Evolutionary conservation across 352 stramenopile species (phyloP), one percentile per base, ranked within the genome.

Genomic region (Chrysophaeum taylorii): DNA sequence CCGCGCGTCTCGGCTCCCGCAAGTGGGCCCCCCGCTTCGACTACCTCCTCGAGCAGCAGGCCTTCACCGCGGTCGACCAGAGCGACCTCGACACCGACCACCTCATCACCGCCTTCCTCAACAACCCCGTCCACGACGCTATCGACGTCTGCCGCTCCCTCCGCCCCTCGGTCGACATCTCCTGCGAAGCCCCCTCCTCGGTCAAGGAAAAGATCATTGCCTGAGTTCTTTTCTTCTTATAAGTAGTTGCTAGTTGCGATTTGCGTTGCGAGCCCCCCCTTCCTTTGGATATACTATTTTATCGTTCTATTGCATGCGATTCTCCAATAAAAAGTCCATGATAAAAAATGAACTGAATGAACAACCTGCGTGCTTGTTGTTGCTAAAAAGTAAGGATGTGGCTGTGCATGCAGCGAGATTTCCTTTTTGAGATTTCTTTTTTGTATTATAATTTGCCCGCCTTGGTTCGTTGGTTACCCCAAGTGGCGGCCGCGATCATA

Each of bases 21-120:
- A 98, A 98, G 85, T 98, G 93, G 93, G 93, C 92, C 33, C 93
- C 93, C 69, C 87, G 92, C 77, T 98, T 98, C 80, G 92, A 98
- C 83, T 98, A 98, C 88, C 94, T 97, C 75, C 83, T 98, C 70
- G 96, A 96, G 68, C 92, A 98, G 81, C 85, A 97, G 76, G 93
- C 92, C 31, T 97, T 94, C 78, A 94, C 93, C 33, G 87, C 90
- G 38, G 84, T 97, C 36, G 92, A 97, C 75, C 91, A 96, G 76
- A 84, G 83, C 35, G 80, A 72, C 35, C 74, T 83, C 36, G 76
- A 91, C 0, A 91, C 96, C 77, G 81, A 92, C 76, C 85, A 95
- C 70, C 85, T 97, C 76, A 95, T 98, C 76, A 83, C 76, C 52
- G 90, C 92, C 42, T 97, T 98, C 84, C 86, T 96, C 78, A 89